Evolutionary conservation across 169 alveolate genomes (phyloP).

Genomic region (Miamiensis avidus): DNA sequence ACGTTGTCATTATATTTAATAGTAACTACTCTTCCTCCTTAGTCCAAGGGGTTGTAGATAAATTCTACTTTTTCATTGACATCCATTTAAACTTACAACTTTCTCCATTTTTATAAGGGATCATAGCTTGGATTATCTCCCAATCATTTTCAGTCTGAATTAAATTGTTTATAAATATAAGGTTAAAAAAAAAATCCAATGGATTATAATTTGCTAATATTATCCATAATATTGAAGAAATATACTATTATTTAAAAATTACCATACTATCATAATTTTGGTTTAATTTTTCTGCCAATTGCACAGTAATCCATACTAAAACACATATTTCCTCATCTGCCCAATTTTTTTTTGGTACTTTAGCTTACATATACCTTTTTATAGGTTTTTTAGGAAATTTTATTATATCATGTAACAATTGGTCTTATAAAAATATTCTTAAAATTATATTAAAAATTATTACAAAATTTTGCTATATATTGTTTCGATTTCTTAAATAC

Average conservation of each 20-base stretch:
- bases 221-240: no score
- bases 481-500: no score
- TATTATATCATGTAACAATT: no score
- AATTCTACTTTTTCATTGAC: constrained; percentile 4
- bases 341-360: constrained; percentile 13
- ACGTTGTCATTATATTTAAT: no score
- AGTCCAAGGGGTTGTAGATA: constrained; percentile 49
- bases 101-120: constrained; percentile 17
- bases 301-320: constrained; percentile 25
- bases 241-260: background rate
- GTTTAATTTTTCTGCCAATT: background rate
- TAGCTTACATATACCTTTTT: constrained; percentile 6
- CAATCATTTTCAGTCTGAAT: background rate
- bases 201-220: background rate
- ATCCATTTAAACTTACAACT: constrained; percentile 35
- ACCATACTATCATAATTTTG: constrained; percentile 1
- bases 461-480: no score
- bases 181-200: background rate
- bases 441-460: no score
- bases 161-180: background rate
- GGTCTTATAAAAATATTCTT: no score
- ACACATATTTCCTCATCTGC: constrained; percentile 34
- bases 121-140: background rate
- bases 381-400: no score
- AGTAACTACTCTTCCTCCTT: constrained; percentile 70